Evolutionary conservation across 345 rosid genomes (phyloP).

Genomic region (Lepidium didymum): DNA sequence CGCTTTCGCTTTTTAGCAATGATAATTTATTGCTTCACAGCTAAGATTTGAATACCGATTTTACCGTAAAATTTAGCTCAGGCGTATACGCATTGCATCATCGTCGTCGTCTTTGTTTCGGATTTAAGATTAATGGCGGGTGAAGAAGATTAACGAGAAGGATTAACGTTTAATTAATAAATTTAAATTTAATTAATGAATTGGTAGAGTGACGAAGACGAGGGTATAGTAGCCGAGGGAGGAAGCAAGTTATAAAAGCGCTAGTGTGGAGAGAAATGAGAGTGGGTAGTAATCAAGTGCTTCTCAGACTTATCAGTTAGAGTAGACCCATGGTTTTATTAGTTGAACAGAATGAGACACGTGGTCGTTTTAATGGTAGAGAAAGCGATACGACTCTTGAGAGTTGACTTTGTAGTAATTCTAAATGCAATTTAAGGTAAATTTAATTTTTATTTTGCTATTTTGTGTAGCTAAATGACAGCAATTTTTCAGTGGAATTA

Average conservation of each 20-base stretch:
- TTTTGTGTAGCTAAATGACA: no score
- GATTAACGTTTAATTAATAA: neutral
- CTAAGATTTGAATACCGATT: neutral
- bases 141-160: neutral
- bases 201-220: slow-evolving; percentile 20
- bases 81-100: slow-evolving; percentile 9
- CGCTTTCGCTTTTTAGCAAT: neutral
- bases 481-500: no score
- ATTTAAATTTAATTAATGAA: neutral
- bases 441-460: no score
- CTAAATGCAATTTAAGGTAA: no score
- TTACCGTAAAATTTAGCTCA: neutral
- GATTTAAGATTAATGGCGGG: slow-evolving; percentile 1
- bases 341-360: slow-evolving; percentile 7
- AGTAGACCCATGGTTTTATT: slow-evolving; percentile 18
- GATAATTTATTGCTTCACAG: neutral
- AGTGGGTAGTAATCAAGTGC: neutral
- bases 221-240: slow-evolving; percentile 15
- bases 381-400: neutral
- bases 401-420: no score
- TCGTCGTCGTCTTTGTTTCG: neutral
- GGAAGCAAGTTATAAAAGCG: slow-evolving; percentile 23
- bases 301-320: neutral
- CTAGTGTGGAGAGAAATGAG: neutral
- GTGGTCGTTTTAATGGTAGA: slow-evolving; percentile 13